Evolutionary conservation across 108 stramenopile species (phyloP), one percentile per base, ranked within the genome.

Genomic region (Discostella pseudostelligera): DNA sequence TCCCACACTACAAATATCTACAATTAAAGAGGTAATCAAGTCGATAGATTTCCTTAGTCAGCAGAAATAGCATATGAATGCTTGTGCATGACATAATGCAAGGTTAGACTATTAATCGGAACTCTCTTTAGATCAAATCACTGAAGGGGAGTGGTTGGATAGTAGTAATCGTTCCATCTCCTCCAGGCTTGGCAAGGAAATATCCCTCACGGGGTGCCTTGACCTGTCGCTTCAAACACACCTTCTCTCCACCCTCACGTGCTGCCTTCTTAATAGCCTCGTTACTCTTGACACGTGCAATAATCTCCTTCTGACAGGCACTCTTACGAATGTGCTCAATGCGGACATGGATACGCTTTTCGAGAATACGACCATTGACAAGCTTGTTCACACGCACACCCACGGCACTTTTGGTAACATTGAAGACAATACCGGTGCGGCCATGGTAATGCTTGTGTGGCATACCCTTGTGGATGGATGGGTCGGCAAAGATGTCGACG

Each of bases 361-460:
- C 90, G 60, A 99, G 82, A 74, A 99, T 96, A 59, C 96, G 85
- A 67, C 96, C 96, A 80, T 98, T 95, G 48, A 96, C 98, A 61
- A 87, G 76, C 85, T 99, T 99, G 92, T 97, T 97, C 28, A 99
- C 96, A 81, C 93, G 94, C 3, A 99, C 92, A 59, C 97, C 97
- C 56, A 99, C 86, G 26, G 97, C 82, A 20, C 89, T 69, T 84
- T 97, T 97, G 85, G 97, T 98, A 32, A 99, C 95, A 72, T 99
- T 98, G 94, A 96, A 99, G 49, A 99, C 88, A 39, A 98, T 93
- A 44, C 99, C 99, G 42, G 99, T 99, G 46, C 97, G 95, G 70
- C 99, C 99, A 79, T 99, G 99, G 94, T 98, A 99, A 85, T 88
- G 84, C 88, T 98, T 97, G 96, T 96, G 94, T 54, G 99, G 99